phyloP scores from a whole-genome alignment of 1,284 basidiomycete species.

The Ceratobasidium sp. region DNA sequence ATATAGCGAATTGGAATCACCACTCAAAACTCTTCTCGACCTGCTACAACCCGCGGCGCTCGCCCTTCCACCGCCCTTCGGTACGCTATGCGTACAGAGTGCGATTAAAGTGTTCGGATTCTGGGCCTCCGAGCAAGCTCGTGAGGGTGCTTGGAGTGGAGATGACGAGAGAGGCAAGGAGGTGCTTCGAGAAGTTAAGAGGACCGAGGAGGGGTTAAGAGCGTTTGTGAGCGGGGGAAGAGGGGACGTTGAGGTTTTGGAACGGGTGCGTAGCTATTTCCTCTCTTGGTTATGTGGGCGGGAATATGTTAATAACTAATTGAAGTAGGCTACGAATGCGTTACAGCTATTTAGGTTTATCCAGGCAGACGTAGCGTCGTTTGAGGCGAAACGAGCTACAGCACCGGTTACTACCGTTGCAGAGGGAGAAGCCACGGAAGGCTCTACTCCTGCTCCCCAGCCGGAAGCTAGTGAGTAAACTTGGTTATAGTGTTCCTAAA shows the following conservation, averaged over 20 bases:
- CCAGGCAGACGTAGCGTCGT: conserved; percentile 78
- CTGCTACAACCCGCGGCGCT: conserved; percentile 67
- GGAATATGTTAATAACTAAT: background rate
- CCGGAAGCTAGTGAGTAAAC: conserved; percentile 1
- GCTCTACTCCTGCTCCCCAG: conserved; percentile 58
- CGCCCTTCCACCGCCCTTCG: conserved; percentile 9
- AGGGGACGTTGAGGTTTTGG: conserved; percentile 89
- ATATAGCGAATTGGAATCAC: conserved; percentile 74
- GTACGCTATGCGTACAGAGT: conserved; percentile 85
- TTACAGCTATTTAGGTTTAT: conserved; percentile 86
- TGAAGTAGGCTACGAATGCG: conserved; percentile 79
- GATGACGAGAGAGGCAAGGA: conserved; percentile 73
- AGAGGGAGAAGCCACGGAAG: conserved; percentile 52
- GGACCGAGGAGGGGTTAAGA: conserved; percentile 66
- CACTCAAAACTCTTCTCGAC: conserved; percentile 76
- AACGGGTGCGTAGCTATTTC: conserved; percentile 72
- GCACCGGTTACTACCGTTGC: background rate
- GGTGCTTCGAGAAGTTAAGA: conserved; percentile 72
- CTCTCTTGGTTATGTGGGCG: background rate
- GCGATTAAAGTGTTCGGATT: conserved; percentile 88
- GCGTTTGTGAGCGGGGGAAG: conserved; percentile 61
- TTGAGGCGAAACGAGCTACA: conserved; percentile 55
- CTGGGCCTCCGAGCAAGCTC: conserved; percentile 74
- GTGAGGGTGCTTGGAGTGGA: conserved; percentile 76
- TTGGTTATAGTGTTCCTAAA: background rate